phyloP scores from a whole-genome alignment of 2,329 filamentous ascomycete genomes.

The Ophiostoma angusticollis region DNA sequence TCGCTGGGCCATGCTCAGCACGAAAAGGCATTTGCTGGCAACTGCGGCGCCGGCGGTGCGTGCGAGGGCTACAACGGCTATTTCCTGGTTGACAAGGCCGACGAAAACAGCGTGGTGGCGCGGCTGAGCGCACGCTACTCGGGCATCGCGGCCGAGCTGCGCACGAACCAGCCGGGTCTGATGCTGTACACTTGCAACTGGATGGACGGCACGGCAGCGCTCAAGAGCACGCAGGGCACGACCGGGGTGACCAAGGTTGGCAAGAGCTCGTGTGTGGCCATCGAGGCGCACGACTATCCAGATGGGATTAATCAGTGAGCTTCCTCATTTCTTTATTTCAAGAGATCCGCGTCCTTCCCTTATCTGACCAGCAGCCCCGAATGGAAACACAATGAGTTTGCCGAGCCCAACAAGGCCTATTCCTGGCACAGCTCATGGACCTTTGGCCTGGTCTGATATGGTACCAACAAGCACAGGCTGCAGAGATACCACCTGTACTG shows the following conservation, averaged over 20 bases:
- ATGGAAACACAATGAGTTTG: slow-evolving; percentile 31
- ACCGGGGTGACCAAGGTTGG: slow-evolving; percentile 30
- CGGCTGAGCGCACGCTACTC: slow-evolving; percentile 48
- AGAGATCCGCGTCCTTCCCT: no score
- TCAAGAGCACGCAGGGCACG: slow-evolving; percentile 47
- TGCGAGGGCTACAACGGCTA: slow-evolving; percentile 64
- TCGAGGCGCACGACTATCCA: slow-evolving; percentile 67
- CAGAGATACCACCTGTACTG: no score
- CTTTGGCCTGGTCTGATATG: slow-evolving; percentile 21
- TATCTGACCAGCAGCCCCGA: slow-evolving; percentile 28
- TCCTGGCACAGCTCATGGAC: slow-evolving; percentile 33
- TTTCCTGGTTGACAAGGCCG: slow-evolving; percentile 32
- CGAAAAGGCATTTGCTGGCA: slow-evolving; percentile 41
- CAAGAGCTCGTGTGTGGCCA: slow-evolving; percentile 57
- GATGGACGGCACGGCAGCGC: slow-evolving; percentile 34
- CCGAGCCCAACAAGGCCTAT: slow-evolving; percentile 27
- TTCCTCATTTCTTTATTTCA: neutral
- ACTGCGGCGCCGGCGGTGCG: slow-evolving; percentile 47
- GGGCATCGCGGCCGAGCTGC: slow-evolving; percentile 57
- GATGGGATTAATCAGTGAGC: slow-evolving; percentile 59
- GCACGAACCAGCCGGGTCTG: slow-evolving; percentile 56
- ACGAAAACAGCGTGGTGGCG: slow-evolving; percentile 30
- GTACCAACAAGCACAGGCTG: no score
- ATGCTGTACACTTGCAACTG: slow-evolving; percentile 58
- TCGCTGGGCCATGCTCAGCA: slow-evolving; percentile 48